A percentile compares a stretch with the other conserved stretches of the same genome.
Evolutionary conservation across 805 yeast species (phyloP).

Genomic region (Yamadazyma kitorensis): DNA sequence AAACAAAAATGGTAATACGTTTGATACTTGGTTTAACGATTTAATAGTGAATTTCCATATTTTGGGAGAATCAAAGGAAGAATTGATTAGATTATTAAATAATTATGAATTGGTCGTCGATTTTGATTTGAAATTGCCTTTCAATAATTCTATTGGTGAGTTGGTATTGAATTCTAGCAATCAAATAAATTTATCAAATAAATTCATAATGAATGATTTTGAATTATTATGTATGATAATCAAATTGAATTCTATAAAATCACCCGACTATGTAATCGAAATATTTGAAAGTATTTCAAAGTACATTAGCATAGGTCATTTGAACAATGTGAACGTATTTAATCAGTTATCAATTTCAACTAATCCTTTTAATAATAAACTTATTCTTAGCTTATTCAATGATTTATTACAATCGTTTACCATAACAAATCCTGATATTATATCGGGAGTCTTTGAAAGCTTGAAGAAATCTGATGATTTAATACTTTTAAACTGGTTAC

Average conservation of each 20-base stretch:
- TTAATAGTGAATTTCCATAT: constrained; percentile 8
- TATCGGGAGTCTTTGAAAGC: constrained; percentile 5
- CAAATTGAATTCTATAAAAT: too few species aligned
- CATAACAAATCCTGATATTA: constrained; percentile 3
- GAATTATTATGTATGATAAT: constrained; percentile 11
- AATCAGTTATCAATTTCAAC: too few species aligned
- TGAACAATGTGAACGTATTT: too few species aligned
- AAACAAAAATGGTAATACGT: constrained; percentile 1
- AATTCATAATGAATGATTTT: constrained; percentile 12
- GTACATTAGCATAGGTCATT: too few species aligned
- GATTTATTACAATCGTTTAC: constrained; percentile 5
- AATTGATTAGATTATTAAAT: constrained; percentile 5
- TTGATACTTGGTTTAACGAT: constrained; percentile 11
- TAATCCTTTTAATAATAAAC: not conserved
- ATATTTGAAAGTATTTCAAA: constrained; percentile 9
- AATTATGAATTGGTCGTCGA: constrained; percentile 4
- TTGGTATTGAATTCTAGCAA: constrained; percentile 29
- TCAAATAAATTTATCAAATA: constrained; percentile 2
- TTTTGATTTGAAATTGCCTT: constrained; percentile 1
- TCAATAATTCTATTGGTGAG: constrained; percentile 15
- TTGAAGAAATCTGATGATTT: constrained; percentile 2
- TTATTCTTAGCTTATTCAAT: constrained; percentile 1
- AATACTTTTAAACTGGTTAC: constrained; percentile 10
- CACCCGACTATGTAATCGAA: not conserved
- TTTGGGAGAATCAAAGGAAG: constrained; percentile 10